A percentile compares a stretch with the other conserved stretches of the same genome.
Conservation (phyloP, 129 eudicot genomes). For the Kitagawia praeruptora region DNA sequence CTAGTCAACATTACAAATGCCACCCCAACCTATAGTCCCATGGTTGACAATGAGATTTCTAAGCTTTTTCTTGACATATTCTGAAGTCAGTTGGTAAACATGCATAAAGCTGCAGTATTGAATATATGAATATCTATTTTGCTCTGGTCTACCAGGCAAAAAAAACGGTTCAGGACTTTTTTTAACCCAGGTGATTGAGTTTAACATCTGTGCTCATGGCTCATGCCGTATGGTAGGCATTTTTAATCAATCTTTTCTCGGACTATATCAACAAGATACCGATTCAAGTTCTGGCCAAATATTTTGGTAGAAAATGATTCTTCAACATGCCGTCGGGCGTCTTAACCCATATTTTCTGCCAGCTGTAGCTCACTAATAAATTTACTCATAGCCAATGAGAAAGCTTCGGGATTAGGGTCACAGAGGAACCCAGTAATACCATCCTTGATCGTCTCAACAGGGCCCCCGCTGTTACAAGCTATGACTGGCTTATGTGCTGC, state of each 20-base stretch:
- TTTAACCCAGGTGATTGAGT: neutral
- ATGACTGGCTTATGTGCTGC: constrained; percentile 83
- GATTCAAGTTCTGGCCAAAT: constrained; percentile 51
- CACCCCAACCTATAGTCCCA: neutral
- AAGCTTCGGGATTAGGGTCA: constrained; percentile 59
- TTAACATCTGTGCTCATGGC: neutral
- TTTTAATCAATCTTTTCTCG: constrained; percentile 35
- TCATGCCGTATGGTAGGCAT: neutral
- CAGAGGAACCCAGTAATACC: constrained; percentile 67
- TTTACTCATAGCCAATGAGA: constrained; percentile 52
- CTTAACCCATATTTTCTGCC: constrained; percentile 50
- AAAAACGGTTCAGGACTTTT: neutral
- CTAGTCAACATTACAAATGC: neutral
- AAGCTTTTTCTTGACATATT: neutral
- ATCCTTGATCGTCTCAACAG: constrained; percentile 60
- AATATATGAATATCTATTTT: too few relatives aligned
- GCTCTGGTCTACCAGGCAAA: too few relatives aligned
- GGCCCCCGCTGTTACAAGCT: constrained; percentile 93
- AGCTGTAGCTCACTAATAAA: constrained; percentile 44
- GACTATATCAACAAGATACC: constrained; percentile 33
- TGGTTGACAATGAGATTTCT: neutral
- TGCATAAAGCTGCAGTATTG: too few relatives aligned
- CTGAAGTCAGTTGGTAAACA: neutral
- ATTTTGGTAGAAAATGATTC: constrained; percentile 59
- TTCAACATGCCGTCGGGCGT: constrained; percentile 50